Conservation (phyloP, 345 rosid species). For the Camelina hispida region DNA sequence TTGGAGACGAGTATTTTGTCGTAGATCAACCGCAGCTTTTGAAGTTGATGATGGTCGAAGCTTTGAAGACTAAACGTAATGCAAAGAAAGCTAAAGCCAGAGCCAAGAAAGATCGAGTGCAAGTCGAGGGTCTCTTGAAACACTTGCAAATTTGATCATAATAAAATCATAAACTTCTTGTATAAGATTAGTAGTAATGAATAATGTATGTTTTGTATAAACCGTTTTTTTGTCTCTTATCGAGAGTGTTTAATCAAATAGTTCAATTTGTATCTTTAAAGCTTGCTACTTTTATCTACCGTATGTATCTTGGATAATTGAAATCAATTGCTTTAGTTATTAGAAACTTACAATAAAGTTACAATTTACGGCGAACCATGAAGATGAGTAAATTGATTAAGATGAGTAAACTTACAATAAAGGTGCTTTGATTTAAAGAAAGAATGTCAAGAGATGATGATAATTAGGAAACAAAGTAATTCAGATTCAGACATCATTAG, state of each 20-base stretch:
- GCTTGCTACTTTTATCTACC: too few relatives aligned
- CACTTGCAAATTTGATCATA: neutral
- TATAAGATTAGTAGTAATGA: too few relatives aligned
- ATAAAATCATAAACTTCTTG: neutral
- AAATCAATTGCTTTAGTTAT: too few relatives aligned
- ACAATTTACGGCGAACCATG: too few relatives aligned
- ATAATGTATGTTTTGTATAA: too few relatives aligned
- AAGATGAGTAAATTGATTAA: too few relatives aligned
- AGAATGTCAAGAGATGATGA: neutral
- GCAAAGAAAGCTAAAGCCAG: neutral
- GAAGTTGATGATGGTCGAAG: neutral
- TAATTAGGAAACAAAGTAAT: neutral
- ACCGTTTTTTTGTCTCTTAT: too few relatives aligned
- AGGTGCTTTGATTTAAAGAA: neutral
- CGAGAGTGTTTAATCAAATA: too few relatives aligned
- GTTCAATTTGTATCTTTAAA: too few relatives aligned
- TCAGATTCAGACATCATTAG: constrained; percentile 47
- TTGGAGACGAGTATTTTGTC: neutral
- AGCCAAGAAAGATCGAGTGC: constrained; percentile 1
- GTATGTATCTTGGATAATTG: too few relatives aligned
- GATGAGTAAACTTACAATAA: too few relatives aligned
- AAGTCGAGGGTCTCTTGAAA: neutral
- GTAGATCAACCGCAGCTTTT: constrained; percentile 7
- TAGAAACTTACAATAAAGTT: too few relatives aligned
- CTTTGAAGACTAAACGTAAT: neutral